Conservation (phyloP, 2,329 filamentous ascomycete species). For the Penicillium sp. region DNA sequence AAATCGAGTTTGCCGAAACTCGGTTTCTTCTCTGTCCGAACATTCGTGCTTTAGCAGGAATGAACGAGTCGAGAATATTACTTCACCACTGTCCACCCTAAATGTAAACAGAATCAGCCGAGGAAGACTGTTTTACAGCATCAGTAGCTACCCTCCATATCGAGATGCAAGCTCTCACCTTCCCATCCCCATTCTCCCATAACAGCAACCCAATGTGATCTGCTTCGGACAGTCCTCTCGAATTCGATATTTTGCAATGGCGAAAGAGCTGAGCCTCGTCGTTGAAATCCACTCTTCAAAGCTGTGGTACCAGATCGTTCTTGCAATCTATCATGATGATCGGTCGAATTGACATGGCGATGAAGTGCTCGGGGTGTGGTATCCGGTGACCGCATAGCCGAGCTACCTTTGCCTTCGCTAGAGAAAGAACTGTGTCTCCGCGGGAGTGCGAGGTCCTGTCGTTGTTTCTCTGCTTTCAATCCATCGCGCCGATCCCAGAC, state of each 20-base stretch:
- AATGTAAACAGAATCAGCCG: constrained; percentile 3
- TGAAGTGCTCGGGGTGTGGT: constrained; percentile 10
- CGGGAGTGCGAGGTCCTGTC: not conserved
- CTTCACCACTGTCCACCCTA: not conserved
- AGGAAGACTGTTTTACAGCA: constrained; percentile 13
- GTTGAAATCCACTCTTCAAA: constrained; percentile 13
- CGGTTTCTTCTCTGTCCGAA: too few relatives aligned
- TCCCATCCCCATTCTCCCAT: constrained; percentile 72
- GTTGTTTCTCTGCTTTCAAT: constrained; percentile 42
- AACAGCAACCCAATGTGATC: constrained; percentile 64
- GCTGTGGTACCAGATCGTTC: constrained; percentile 8
- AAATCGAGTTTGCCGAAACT: too few relatives aligned
- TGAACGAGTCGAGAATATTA: not conserved
- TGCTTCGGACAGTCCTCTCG: constrained; percentile 61
- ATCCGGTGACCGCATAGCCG: constrained; percentile 20
- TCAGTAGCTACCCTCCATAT: not conserved
- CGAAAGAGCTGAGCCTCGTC: constrained; percentile 30
- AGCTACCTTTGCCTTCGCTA: not conserved
- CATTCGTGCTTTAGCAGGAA: too few relatives aligned
- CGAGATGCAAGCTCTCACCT: constrained; percentile 45
- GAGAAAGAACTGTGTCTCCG: constrained; percentile 4
- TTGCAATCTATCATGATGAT: constrained; percentile 23
- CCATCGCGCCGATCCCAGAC: constrained; percentile 62
- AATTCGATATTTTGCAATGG: constrained; percentile 48
- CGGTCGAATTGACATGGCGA: constrained; percentile 21